Evolutionary conservation across 1,284 basidiomycete genomes (phyloP), one percentile per base, ranked within the genome.

Genomic region (Tetrapyrgos nigripes): DNA sequence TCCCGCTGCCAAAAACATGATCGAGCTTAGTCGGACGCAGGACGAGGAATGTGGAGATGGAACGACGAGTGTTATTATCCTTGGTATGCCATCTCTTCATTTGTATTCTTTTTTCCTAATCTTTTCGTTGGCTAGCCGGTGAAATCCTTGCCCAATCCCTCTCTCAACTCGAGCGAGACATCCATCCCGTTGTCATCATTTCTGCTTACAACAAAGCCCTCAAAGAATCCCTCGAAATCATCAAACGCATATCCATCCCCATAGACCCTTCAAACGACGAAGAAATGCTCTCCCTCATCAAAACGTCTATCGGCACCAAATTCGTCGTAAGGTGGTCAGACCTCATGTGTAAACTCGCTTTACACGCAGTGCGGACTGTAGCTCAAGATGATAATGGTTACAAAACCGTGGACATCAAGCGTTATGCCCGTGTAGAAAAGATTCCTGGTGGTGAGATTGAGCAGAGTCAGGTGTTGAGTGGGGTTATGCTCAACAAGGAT

Each of bases 21-120:
- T 99, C 67, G 97, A 99, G 77, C 87, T 99, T 21, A 93, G 93
- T 70, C 81, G 96, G 71, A 98, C 97, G 3, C 97, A 98, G 76
- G 97, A 99, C 66, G 97, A 99, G 78, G 97, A 99, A 73, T 97
- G 97, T 64, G 97, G 96, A 55, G 97, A 98, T 76, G 97, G 96
- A 57, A 98, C 97, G 27, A 99, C 96, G 19, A 94, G 92, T 71
- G 96, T 98, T 53, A 98, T 99, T 76, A 97, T 98, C 66, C 86
- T 98, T 33, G 94, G 94, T 95, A 68, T 68, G 86, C 73, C 13
- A 23, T 24, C 44, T 51, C 23, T 6, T 27, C 47, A 49, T 50
- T 53, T 13, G 26, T 11, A 24, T 62, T 50, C 19, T 23, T 40
- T 49, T 43, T 14, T 31, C 44, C 23, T 13, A 31, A 28, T 57